These are phyloP conservation scores for Soucietia sequanensis DNA, from an alignment of 805 yeast species.

Conservation along the genomic window DNA sequence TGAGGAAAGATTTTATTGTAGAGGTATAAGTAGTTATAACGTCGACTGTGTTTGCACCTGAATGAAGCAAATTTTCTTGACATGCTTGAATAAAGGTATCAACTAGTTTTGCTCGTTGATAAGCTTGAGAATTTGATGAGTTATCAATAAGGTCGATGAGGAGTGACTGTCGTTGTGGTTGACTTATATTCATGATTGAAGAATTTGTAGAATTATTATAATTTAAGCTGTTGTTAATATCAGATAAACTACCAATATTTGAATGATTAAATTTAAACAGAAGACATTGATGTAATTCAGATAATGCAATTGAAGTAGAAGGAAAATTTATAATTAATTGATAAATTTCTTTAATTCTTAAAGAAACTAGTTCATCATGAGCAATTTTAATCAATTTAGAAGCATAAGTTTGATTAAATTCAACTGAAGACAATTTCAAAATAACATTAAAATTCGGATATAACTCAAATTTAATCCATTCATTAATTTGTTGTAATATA, in stretches of 20 bases:
- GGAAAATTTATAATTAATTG: slow-evolving; percentile 59
- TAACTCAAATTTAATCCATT: slow-evolving; percentile 38
- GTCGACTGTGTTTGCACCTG: slow-evolving; percentile 77
- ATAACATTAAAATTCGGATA: slow-evolving; percentile 32
- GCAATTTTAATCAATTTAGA: slow-evolving; percentile 34
- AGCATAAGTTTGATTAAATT: slow-evolving; percentile 12
- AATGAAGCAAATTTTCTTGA: slow-evolving; percentile 55
- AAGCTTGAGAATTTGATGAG: slow-evolving; percentile 22
- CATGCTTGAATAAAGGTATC: slow-evolving; percentile 47
- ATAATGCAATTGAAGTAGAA: slow-evolving; percentile 47
- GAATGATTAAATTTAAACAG: slow-evolving; percentile 20
- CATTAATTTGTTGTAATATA: slow-evolving; percentile 27
- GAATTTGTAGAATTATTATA: neutral
- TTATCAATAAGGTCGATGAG: slow-evolving; percentile 13
- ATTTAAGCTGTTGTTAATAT: too few relatives aligned
- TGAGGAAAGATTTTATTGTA: slow-evolving; percentile 66
- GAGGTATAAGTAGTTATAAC: slow-evolving; percentile 68
- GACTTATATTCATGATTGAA: slow-evolving; percentile 3
- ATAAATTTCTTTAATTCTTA: slow-evolving; percentile 58
- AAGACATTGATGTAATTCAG: slow-evolving; percentile 57
- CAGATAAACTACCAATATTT: neutral
- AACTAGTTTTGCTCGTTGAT: slow-evolving; percentile 54
- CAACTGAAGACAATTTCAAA: slow-evolving; percentile 12
- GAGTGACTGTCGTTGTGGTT: slow-evolving; percentile 2
- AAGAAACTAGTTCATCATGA: slow-evolving; percentile 37